These are phyloP conservation scores for Silene coronaria DNA, from an alignment of 179 eudicot genomes.

Conservation along the genomic window DNA sequence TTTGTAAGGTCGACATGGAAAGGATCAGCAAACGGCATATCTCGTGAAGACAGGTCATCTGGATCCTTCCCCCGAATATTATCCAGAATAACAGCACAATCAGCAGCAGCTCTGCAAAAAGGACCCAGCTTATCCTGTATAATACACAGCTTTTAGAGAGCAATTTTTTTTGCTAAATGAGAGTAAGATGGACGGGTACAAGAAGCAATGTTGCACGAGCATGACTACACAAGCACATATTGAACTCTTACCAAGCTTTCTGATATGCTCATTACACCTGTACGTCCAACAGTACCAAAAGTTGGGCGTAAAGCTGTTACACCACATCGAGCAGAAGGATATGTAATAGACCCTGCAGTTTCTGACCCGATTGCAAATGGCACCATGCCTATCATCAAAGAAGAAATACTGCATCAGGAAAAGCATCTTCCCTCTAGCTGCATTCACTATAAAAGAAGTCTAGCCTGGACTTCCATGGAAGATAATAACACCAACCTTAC, in stretches of 20 bases:
- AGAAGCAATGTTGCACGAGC: not conserved
- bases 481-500: too few relatives aligned
- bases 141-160: conserved; percentile 9
- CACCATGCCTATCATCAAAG: conserved; percentile 56
- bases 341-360: conserved; percentile 85
- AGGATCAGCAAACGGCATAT: conserved; percentile 60
- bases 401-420: not conserved
- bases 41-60: conserved; percentile 64
- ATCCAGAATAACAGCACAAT: conserved; percentile 71
- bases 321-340: conserved; percentile 91
- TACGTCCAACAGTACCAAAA: conserved; percentile 81
- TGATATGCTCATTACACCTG: conserved; percentile 89
- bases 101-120: conserved; percentile 77
- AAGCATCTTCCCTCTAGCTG: not conserved
- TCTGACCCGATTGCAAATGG: conserved; percentile 97
- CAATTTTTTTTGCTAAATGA: not conserved
- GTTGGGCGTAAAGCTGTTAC: conserved; percentile 84
- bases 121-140: conserved; percentile 93
- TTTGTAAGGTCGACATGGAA: conserved; percentile 66
- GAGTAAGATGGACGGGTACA: not conserved
- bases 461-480: too few relatives aligned
- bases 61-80: conserved; percentile 78
- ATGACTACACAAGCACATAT: not conserved
- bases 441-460: not conserved
- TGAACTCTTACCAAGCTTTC: conserved; percentile 65